Conservation (phyloP, 2,329 filamentous ascomycete species). For the Aspergillus awamori region DNA sequence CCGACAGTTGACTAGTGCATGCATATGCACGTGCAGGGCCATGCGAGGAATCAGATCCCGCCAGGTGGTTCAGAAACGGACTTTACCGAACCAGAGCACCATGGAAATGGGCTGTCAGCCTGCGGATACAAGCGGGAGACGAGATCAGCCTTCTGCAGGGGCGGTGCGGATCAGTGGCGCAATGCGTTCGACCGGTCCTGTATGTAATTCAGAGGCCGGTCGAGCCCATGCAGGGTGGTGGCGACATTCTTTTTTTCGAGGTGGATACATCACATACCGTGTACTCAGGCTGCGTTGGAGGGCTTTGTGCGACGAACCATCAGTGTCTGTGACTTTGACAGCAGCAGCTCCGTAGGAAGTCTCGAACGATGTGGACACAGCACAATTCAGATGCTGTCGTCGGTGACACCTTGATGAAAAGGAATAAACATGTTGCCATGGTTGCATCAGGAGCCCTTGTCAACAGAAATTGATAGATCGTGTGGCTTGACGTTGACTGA, state of each 20-base stretch:
- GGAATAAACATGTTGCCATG: background rate
- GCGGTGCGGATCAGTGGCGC: background rate
- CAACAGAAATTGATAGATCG: background rate
- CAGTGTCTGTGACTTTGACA: background rate
- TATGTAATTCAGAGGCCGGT: background rate
- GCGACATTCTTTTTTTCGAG: background rate
- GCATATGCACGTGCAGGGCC: slow-evolving; percentile 9
- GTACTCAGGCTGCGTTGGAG: background rate
- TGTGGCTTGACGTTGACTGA: background rate
- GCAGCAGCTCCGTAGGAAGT: background rate
- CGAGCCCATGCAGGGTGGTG: background rate
- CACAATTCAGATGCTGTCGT: background rate
- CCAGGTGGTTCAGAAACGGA: slow-evolving; percentile 14
- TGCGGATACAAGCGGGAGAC: background rate
- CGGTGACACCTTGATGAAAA: background rate
- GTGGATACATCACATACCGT: background rate
- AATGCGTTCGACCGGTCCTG: background rate
- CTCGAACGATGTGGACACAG: background rate
- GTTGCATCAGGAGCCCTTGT: background rate
- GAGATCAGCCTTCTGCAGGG: background rate
- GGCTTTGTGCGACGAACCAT: background rate
- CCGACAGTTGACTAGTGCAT: slow-evolving; percentile 4
- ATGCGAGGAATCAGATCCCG: slow-evolving; percentile 13
- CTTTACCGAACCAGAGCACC: background rate
- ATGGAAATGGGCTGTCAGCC: background rate